A percentile compares a stretch with the other conserved stretches of the same genome.
Conservation (phyloP, 2,329 filamentous ascomycete species). For the Xylariaceae sp. region DNA sequence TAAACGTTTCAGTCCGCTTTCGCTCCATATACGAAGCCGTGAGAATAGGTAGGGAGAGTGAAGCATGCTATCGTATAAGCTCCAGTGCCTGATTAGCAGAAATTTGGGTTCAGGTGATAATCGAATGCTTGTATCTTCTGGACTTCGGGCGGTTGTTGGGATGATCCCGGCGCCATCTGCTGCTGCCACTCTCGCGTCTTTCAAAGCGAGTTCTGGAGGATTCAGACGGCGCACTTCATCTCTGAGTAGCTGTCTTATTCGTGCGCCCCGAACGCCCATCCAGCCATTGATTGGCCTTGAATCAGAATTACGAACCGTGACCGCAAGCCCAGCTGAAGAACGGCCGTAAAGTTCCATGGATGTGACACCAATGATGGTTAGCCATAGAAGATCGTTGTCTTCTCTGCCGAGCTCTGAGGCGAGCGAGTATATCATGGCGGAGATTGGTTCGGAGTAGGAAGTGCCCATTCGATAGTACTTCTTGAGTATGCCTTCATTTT, state of each 20-base stretch:
- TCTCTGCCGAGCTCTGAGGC: slow-evolving; percentile 93
- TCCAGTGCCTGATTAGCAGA: slow-evolving; percentile 92
- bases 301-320: slow-evolving; percentile 53
- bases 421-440: slow-evolving; percentile 88
- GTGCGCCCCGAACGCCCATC: slow-evolving; percentile 77
- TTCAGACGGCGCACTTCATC: slow-evolving; percentile 95
- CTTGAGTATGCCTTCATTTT: slow-evolving; percentile 72
- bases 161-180: slow-evolving; percentile 76
- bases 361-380: slow-evolving; percentile 91
- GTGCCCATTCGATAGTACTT: slow-evolving; percentile 83
- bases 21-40: slow-evolving; percentile 89
- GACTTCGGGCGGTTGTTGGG: slow-evolving; percentile 80
- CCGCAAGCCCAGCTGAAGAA: slow-evolving; percentile 73
- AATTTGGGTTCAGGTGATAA: slow-evolving; percentile 92
- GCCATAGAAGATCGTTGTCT: slow-evolving; percentile 94
- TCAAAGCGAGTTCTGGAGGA: slow-evolving; percentile 60
- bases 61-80: slow-evolving; percentile 95
- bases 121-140: slow-evolving; percentile 87
- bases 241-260: slow-evolving; percentile 78
- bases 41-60: slow-evolving; percentile 94
- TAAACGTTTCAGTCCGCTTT: slow-evolving; percentile 78
- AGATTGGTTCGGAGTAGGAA: slow-evolving; percentile 92
- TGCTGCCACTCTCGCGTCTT: slow-evolving; percentile 53
- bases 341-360: slow-evolving; percentile 89
- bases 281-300: slow-evolving; percentile 62